These are phyloP conservation scores for Ophiostoma fasciatum DNA, from an alignment of 2,329 filamentous ascomycete genomes.

Conservation along the genomic window DNA sequence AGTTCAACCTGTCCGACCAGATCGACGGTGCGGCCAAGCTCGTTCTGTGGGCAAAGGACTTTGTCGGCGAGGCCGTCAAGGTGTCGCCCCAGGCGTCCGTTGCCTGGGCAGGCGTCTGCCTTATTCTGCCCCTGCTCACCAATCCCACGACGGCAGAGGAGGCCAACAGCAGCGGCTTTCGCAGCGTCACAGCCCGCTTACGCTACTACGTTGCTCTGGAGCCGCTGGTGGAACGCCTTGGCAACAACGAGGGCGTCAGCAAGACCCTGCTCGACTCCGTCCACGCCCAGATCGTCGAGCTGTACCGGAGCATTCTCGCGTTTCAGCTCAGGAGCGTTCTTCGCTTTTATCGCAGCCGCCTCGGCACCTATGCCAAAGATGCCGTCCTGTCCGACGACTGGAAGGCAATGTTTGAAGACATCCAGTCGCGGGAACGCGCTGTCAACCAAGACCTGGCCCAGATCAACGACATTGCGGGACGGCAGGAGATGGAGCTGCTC, in stretches of 20 bases:
- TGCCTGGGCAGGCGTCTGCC: constrained; percentile 21
- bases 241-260: constrained; percentile 1
- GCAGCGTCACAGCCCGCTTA: constrained; percentile 20
- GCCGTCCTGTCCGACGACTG: constrained; percentile 11
- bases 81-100: constrained; percentile 18
- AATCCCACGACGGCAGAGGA: constrained; percentile 16
- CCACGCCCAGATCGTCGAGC: constrained; percentile 11
- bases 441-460: constrained; percentile 3
- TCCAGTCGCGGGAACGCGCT: constrained; percentile 1
- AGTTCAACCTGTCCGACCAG: too few species aligned
- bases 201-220: constrained; percentile 20
- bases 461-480: constrained; percentile 3
- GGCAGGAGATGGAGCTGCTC: constrained; percentile 3
- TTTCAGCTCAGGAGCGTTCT: constrained; percentile 22
- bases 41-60: constrained; percentile 13
- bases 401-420: constrained; percentile 9
- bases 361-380: constrained; percentile 8
- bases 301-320: constrained; percentile 21
- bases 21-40: constrained; percentile 12
- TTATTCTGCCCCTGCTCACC: constrained; percentile 21
- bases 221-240: constrained; percentile 10
- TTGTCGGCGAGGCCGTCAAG: constrained; percentile 16
- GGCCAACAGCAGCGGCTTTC: constrained; percentile 19
- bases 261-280: too few species aligned
- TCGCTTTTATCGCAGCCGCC: constrained; percentile 15